Evolutionary conservation across 495 filamentous ascomycete species (phyloP).

Genomic region (Aspergillus ellipticus): DNA sequence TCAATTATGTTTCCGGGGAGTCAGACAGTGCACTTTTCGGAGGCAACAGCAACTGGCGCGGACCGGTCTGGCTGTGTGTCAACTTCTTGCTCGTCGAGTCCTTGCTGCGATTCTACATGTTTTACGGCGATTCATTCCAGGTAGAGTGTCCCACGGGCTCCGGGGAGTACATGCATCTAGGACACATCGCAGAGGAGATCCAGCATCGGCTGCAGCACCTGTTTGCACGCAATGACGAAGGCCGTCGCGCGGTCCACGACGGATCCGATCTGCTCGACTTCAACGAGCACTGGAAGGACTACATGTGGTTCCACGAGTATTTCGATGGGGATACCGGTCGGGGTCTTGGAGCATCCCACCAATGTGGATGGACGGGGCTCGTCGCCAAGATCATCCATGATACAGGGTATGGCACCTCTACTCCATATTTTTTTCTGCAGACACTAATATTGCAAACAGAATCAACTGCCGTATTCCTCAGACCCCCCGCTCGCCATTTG

Average conservation of each 20-base stretch:
- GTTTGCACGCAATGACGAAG: constrained; percentile 77
- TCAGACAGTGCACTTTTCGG: constrained; percentile 92
- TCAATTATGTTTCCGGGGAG: constrained; percentile 88
- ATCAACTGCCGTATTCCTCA: constrained; percentile 89
- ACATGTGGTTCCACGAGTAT: constrained; percentile 95
- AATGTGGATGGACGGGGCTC: constrained; percentile 96
- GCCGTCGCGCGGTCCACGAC: constrained; percentile 79
- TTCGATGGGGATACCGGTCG: constrained; percentile 91
- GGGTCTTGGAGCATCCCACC: constrained; percentile 88
- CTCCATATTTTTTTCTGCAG: not conserved
- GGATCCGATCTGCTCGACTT: constrained; percentile 81
- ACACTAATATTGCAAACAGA: constrained; percentile 37
- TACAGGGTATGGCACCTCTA: constrained; percentile 63
- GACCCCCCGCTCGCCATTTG: constrained; percentile 81
- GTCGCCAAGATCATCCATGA: constrained; percentile 97
- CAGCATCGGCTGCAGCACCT: constrained; percentile 94
- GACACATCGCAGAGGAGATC: constrained; percentile 92
- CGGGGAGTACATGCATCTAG: constrained; percentile 92
- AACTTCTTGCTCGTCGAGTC: constrained; percentile 95
- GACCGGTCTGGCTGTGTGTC: constrained; percentile 92
- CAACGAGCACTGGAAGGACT: constrained; percentile 87
- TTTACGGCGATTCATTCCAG: constrained; percentile 83
- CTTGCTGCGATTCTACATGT: constrained; percentile 87
- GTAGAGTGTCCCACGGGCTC: constrained; percentile 94
- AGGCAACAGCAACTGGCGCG: constrained; percentile 96